Conservation (phyloP, 2,329 filamentous ascomycete species). For the Fusarium piperis region DNA sequence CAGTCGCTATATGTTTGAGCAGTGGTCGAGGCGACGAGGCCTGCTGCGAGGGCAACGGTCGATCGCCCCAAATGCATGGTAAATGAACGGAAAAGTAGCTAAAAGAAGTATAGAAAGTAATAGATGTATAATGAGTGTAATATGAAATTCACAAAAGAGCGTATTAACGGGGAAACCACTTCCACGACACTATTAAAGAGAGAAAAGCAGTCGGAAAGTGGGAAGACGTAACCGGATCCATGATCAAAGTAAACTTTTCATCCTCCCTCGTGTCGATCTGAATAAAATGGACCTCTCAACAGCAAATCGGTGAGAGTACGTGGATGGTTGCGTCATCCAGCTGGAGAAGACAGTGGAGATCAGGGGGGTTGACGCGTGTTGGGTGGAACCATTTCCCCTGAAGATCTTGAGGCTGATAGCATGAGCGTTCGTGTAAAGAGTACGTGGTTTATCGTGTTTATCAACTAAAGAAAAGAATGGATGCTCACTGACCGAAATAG, state of each 20-base stretch:
- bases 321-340: slow-evolving; percentile 1
- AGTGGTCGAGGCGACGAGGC: slow-evolving; percentile 19
- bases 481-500: neutral
- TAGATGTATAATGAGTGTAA: neutral
- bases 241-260: neutral
- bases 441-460: neutral
- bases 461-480: neutral
- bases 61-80: slow-evolving; percentile 14
- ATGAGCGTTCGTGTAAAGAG: neutral
- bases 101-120: neutral
- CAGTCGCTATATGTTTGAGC: slow-evolving; percentile 31
- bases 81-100: neutral
- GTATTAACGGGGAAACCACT: neutral
- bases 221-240: neutral
- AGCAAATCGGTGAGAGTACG: neutral
- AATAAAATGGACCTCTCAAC: neutral
- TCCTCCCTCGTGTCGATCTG: neutral
- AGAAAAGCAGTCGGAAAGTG: neutral
- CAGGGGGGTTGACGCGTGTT: neutral
- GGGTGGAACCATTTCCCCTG: slow-evolving; percentile 5
- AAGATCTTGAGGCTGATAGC: neutral
- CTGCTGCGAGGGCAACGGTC: slow-evolving; percentile 14
- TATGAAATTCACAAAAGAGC: neutral
- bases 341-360: neutral
- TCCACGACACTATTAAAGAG: neutral